A percentile compares a stretch with the other conserved stretches of the same genome.
These are phyloP conservation scores for Noccaea bulbosa DNA, from an alignment of 345 rosid species.

Conservation along the genomic window DNA sequence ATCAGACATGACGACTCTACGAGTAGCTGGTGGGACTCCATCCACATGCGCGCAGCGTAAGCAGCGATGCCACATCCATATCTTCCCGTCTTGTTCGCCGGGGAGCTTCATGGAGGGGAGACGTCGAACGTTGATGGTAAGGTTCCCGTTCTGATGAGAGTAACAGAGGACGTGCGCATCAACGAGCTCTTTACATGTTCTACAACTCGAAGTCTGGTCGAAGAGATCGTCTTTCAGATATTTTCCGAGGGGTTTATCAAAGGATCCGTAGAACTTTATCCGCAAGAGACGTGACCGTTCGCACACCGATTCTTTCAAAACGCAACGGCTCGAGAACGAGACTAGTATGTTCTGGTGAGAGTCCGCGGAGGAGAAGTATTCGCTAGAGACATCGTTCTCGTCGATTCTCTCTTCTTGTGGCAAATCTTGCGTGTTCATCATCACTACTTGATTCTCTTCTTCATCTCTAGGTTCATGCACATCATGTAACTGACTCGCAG, in stretches of 20 bases:
- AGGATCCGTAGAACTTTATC: conserved; percentile 91
- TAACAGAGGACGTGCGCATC: conserved; percentile 91
- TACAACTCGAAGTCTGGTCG: conserved; percentile 71
- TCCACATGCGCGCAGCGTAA: conserved; percentile 75
- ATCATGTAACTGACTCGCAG: conserved; percentile 42
- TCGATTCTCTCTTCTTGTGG: conserved; percentile 51
- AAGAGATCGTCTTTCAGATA: conserved; percentile 84
- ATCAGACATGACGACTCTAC: conserved; percentile 93
- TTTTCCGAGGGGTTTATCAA: conserved; percentile 96
- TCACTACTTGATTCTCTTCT: conserved; percentile 48
- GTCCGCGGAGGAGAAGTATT: conserved; percentile 77
- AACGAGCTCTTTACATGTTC: conserved; percentile 75
- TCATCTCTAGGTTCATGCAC: conserved; percentile 34
- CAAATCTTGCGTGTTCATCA: conserved; percentile 46
- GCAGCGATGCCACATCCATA: conserved; percentile 99
- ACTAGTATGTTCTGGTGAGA: conserved; percentile 91
- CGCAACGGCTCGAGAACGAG: conserved; percentile 88
- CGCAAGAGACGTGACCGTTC: conserved; percentile 91
- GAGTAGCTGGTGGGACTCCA: conserved; percentile 98
- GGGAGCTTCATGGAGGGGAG: conserved; percentile 70
- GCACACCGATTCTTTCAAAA: conserved; percentile 80
- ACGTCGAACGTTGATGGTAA: conserved; percentile 81
- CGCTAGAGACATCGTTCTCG: conserved; percentile 62
- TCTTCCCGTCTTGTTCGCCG: conserved; percentile 92
- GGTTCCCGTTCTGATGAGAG: conserved; percentile 98